Evolutionary conservation across 2,329 filamentous ascomycete genomes (phyloP).

Genomic region (Aspergillus costaricaensis): DNA sequence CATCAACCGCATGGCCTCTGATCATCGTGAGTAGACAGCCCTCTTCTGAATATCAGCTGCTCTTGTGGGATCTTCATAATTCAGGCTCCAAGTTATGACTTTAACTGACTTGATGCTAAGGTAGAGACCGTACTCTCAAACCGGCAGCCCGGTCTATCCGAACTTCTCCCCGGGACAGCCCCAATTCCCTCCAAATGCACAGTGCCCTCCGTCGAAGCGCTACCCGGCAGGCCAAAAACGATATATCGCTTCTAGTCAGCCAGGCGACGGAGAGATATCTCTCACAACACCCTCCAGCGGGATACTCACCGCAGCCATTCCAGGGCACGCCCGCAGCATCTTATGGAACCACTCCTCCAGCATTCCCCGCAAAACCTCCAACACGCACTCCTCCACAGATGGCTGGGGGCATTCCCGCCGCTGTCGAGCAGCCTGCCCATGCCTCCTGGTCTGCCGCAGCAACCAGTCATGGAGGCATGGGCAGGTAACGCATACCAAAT

Average conservation of each 20-base stretch:
- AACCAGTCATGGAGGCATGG: slow-evolving; percentile 59
- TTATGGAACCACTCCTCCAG: slow-evolving; percentile 46
- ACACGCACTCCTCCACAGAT: slow-evolving; percentile 48
- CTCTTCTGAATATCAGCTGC: too few relatives aligned
- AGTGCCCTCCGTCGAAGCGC: slow-evolving; percentile 26
- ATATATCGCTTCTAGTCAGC: too few relatives aligned
- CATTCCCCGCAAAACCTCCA: slow-evolving; percentile 45
- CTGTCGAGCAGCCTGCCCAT: slow-evolving; percentile 57
- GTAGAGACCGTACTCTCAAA: slow-evolving; percentile 36
- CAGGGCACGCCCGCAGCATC: slow-evolving; percentile 33
- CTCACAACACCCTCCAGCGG: slow-evolving; percentile 14
- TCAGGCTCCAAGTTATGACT: too few relatives aligned
- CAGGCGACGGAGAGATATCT: too few relatives aligned
- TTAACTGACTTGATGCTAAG: too few relatives aligned
- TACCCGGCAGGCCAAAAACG: too few relatives aligned
- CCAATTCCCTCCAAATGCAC: slow-evolving; percentile 34
- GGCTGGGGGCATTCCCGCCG: slow-evolving; percentile 40
- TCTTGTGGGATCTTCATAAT: too few relatives aligned
- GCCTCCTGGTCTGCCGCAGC: slow-evolving; percentile 61
- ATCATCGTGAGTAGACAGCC: too few relatives aligned
- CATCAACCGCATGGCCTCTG: too few relatives aligned
- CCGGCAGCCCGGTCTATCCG: slow-evolving; percentile 40
- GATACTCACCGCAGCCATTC: slow-evolving; percentile 36
- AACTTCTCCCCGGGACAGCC: slow-evolving; percentile 40
- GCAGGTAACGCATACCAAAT: slow-evolving; percentile 56